Percentiles rank a stretch among this genome's conserved stretches.
These are phyloP conservation scores for Phytophthora ramorum DNA, from an alignment of 352 stramenopile species.

Conservation along the genomic window DNA sequence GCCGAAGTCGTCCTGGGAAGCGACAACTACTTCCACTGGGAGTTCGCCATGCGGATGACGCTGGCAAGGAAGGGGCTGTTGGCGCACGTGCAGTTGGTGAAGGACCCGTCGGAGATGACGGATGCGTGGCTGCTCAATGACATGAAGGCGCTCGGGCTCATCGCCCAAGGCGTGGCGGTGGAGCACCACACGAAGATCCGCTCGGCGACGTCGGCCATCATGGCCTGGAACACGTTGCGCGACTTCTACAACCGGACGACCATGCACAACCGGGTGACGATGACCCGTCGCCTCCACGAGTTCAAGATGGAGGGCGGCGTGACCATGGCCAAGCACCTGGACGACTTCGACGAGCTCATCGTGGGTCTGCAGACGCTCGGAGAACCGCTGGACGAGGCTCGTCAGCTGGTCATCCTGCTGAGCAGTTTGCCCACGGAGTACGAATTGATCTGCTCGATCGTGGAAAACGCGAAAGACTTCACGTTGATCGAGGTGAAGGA, in stretches of 20 bases:
- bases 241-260: constrained; percentile 4
- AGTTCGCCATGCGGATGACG: not conserved
- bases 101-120: constrained; percentile 1
- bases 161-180: constrained; percentile 11
- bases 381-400: constrained; percentile 25
- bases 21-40: constrained; percentile 8
- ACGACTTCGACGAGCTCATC: not conserved
- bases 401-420: constrained; percentile 34
- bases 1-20: not conserved
- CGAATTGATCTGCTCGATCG: constrained; percentile 16
- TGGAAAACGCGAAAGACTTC: not conserved
- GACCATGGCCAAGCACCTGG: not conserved
- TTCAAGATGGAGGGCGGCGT: not conserved
- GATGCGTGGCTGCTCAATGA: constrained; percentile 4
- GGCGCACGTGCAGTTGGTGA: not conserved
- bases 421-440: constrained; percentile 37
- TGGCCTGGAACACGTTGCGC: constrained; percentile 1
- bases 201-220: constrained; percentile 10
- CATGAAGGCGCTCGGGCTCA: not conserved
- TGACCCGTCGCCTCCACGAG: not conserved
- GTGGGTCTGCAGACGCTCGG: constrained; percentile 6
- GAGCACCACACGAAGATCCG: constrained; percentile 20
- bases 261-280: constrained; percentile 32
- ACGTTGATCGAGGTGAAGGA: constrained; percentile 1
- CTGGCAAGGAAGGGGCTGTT: constrained; percentile 4